Evolutionary conservation across 805 yeast genomes (phyloP), one percentile per base, ranked within the genome.

Genomic region (Lipomyces anomalus): DNA sequence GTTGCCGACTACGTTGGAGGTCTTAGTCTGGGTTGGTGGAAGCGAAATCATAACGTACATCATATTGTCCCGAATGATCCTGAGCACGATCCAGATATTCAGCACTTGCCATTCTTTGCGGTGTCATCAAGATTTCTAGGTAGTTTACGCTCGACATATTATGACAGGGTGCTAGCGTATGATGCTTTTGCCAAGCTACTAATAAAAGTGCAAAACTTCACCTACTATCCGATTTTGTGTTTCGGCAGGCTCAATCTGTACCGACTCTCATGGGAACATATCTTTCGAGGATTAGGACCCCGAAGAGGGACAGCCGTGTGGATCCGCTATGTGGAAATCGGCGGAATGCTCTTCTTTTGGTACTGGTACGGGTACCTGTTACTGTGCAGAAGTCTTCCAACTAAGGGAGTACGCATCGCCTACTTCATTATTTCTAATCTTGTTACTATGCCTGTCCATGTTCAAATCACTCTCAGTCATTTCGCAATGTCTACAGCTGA

Each of bases 401-500:
- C 78, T 6, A 68, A 73, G 41, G 61, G 75, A 63, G 72, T 75
- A 42, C 70, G 83, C 60, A 69, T 82, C 55, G 64, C 67, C 48
- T 88, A 72, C 61, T 67, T 88, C 13, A 58, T 86, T 71, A 77
- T 84, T 4, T 80, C 89, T 35, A 95, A 87, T 57, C 60, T 85
- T 6, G 74, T 84, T 9, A 84, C 95, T 2, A 85, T 86, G 94
- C 73, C 89, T 32, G 90, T 87, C n/a, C 96, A 87, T 63, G 95
- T 87, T 26, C 95, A 88, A 62, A 87, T 87, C 65, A 85, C 95
- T 0, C 71, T 87, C 35, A 80, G 89, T 11, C 96, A 87, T 63
- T 87, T 87, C 68, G 95, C 95, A 30, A 88, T 87, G 95, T 84
- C 95, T 1, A 88, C 95, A 0, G 74, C 92, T 4, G 95, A 87